A percentile compares a stretch with the other conserved stretches of the same genome.
phyloP scores from a whole-genome alignment of 768 basidiomycete species.

The Tubosaeta sp. region DNA sequence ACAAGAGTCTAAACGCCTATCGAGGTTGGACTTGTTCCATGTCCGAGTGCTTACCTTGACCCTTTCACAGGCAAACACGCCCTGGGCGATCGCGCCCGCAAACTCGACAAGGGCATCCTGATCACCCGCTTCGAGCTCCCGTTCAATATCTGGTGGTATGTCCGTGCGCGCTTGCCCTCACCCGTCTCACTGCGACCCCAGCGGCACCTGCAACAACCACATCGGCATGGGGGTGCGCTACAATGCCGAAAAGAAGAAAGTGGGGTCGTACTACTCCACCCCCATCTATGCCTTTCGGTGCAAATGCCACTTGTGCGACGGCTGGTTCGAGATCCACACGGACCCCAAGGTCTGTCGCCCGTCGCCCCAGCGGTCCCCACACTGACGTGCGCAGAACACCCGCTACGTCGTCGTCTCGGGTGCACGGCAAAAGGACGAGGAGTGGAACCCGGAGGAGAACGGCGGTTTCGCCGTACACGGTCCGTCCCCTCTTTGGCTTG shows the following conservation, averaged over 20 bases:
- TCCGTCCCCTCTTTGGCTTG: constrained; percentile 21
- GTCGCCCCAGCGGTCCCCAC: not conserved
- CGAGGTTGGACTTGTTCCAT: constrained; percentile 44
- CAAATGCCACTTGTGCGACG: constrained; percentile 94
- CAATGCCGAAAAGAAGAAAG: constrained; percentile 98
- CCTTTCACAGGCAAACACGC: constrained; percentile 79
- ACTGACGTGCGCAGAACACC: constrained; percentile 56
- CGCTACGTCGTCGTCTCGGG: constrained; percentile 90
- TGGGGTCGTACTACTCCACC: constrained; percentile 91
- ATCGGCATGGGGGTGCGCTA: constrained; percentile 99
- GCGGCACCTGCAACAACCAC: constrained; percentile 92
- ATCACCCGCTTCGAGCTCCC: constrained; percentile 95
- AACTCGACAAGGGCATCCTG: constrained; percentile 93
- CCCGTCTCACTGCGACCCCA: constrained; percentile 26
- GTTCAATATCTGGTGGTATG: constrained; percentile 95
- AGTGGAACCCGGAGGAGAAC: constrained; percentile 96
- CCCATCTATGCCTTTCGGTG: constrained; percentile 94
- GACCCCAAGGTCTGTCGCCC: constrained; percentile 80
- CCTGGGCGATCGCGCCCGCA: constrained; percentile 86
- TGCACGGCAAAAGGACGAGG: constrained; percentile 91
- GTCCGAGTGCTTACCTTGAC: not conserved
- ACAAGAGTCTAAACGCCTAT: constrained; percentile 68
- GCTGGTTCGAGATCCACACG: constrained; percentile 98
- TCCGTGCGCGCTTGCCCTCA: not conserved
- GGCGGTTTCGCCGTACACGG: constrained; percentile 90